phyloP scores from a whole-genome alignment of 176 grass and related monocot genomes.

The Lolium rigidum region DNA sequence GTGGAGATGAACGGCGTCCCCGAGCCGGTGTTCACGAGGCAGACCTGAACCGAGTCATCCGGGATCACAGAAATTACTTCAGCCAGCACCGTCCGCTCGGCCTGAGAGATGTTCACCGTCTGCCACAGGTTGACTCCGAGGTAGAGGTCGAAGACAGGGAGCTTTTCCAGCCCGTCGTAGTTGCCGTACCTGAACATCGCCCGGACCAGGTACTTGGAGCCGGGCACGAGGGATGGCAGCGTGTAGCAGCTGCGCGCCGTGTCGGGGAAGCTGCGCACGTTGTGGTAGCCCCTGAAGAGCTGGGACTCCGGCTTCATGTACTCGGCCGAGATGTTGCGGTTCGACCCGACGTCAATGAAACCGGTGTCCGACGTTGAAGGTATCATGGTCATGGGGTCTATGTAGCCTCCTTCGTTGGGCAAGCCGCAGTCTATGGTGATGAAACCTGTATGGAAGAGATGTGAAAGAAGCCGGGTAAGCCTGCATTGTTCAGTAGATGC shows the following conservation, averaged over 20 bases:
- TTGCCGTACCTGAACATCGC: conserved; percentile 54
- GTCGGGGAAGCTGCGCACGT: conserved; percentile 57
- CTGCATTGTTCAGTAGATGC: no score
- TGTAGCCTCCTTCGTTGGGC: conserved; percentile 42
- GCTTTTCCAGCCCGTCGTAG: conserved; percentile 48
- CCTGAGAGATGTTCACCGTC: not conserved
- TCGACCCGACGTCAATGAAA: conserved; percentile 50
- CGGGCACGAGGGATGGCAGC: conserved; percentile 16
- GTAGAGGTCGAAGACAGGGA: conserved; percentile 49
- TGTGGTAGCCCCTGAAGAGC: not conserved
- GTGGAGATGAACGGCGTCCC: conserved; percentile 57
- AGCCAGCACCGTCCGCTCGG: accelerated
- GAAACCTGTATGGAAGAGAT: conserved; percentile 35
- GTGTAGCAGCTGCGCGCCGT: conserved; percentile 55
- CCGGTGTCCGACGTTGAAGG: conserved; percentile 32
- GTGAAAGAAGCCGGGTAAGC: no score
- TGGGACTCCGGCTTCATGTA: not conserved
- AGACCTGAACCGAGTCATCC: conserved; percentile 45
- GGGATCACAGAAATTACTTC: conserved; percentile 27
- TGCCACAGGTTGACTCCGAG: conserved; percentile 56
- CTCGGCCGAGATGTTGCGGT: conserved; percentile 43
- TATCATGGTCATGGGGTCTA: conserved; percentile 29
- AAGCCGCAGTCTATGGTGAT: conserved; percentile 68
- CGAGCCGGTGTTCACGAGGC: conserved; percentile 37
- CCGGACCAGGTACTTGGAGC: conserved; percentile 51